Evolutionary conservation across 78 protist genomes (phyloP).

Genomic region (Cyanophora paradoxa): DNA sequence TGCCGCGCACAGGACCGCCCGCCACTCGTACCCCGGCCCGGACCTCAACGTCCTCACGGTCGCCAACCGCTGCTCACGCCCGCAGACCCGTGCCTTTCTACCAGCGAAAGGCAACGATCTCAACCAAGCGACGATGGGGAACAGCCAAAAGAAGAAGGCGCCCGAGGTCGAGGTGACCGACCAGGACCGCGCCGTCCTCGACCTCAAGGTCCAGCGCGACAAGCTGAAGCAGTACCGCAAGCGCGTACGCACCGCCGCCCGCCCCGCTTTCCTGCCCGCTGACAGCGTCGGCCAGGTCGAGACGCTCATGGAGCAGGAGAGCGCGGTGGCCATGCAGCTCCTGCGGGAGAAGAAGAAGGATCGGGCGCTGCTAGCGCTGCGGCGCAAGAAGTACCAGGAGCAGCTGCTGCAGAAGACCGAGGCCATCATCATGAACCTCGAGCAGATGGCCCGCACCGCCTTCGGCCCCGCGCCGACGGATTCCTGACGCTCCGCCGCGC

Average conservation of each 20-base stretch:
- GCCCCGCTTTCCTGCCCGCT: neutral
- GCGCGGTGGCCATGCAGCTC: neutral
- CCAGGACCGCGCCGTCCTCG: neutral
- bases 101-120: no score
- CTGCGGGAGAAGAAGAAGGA: neutral
- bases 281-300: neutral
- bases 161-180: neutral
- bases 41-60: no score
- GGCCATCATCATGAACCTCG: conserved; percentile 11
- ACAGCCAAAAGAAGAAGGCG: no score
- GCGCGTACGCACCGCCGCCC: neutral
- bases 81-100: no score
- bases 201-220: conserved; percentile 18
- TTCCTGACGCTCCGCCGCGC: no score
- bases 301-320: neutral
- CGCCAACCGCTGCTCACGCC: no score
- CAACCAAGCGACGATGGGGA: no score
- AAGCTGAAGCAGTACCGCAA: neutral
- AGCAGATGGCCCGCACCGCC: neutral
- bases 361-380: neutral
- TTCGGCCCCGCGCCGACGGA: no score
- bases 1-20: no score
- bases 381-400: conserved; percentile 8
- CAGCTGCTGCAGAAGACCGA: neutral
- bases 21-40: no score